Conservation (phyloP, 2,329 filamentous ascomycete genomes). For the Paraconiothyrium sp. region DNA sequence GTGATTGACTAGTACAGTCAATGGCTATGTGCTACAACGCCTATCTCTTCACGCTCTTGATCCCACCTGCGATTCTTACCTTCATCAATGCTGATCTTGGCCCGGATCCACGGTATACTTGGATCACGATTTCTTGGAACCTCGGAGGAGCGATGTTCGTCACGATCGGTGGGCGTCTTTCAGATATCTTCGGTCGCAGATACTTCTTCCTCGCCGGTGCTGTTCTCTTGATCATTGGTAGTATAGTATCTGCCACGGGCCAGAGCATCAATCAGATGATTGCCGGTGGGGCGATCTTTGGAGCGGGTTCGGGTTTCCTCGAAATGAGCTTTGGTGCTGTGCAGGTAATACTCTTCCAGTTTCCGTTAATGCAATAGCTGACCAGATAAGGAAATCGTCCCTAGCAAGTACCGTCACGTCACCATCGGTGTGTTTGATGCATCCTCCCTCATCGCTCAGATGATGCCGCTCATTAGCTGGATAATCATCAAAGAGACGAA, state of each 20-base stretch:
- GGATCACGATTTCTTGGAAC: constrained; percentile 48
- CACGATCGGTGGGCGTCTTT: constrained; percentile 45
- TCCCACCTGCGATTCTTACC: constrained; percentile 42
- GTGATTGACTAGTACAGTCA: constrained; percentile 18
- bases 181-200: constrained; percentile 52
- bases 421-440: constrained; percentile 51
- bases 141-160: constrained; percentile 46
- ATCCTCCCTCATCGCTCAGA: constrained; percentile 42
- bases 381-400: constrained; percentile 50
- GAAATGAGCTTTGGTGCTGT: constrained; percentile 53
- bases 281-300: constrained; percentile 52
- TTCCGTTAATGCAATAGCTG: neutral
- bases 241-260: constrained; percentile 53
- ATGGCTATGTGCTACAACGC: constrained; percentile 46
- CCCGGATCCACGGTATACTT: constrained; percentile 41
- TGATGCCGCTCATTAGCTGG: constrained; percentile 46
- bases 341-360: constrained; percentile 23
- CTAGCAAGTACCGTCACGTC: constrained; percentile 50
- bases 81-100: constrained; percentile 48
- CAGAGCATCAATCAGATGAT: constrained; percentile 54
- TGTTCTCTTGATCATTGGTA: constrained; percentile 45
- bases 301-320: constrained; percentile 52
- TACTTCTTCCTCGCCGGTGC: constrained; percentile 48
- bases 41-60: constrained; percentile 45
- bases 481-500: constrained; percentile 40